Conservation (phyloP, 1,284 basidiomycete species). For the Ganoderma boninense region DNA sequence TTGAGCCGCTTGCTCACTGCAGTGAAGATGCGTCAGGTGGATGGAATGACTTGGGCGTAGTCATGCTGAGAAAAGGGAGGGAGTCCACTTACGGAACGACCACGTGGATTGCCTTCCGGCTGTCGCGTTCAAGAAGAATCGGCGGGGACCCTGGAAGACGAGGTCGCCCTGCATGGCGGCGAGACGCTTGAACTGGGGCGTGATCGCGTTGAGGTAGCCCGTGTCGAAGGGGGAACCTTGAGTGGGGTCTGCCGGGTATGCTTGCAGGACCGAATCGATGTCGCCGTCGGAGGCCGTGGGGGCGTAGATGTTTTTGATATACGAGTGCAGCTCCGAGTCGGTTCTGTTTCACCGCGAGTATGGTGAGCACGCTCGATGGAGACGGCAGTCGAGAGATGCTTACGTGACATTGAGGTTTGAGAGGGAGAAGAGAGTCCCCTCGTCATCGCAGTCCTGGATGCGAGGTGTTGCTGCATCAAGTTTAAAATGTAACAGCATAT, state of each 20-base stretch:
- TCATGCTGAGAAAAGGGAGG: not conserved
- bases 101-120: slow-evolving; percentile 55
- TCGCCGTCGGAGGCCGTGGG: slow-evolving; percentile 40
- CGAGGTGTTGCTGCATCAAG: not conserved
- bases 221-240: slow-evolving; percentile 63
- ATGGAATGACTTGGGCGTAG: too few species aligned
- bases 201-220: slow-evolving; percentile 50
- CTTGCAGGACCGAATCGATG: slow-evolving; percentile 42
- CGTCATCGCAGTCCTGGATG: slow-evolving; percentile 42
- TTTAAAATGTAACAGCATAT: not conserved
- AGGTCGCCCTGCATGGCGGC: slow-evolving; percentile 58
- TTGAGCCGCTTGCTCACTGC: slow-evolving; percentile 57
- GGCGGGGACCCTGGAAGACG: slow-evolving; percentile 58
- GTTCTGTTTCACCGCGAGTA: slow-evolving; percentile 14
- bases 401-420: slow-evolving; percentile 30
- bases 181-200: slow-evolving; percentile 59
- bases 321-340: slow-evolving; percentile 17
- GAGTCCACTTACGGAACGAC: slow-evolving; percentile 51
- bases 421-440: slow-evolving; percentile 43
- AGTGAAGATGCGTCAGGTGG: not conserved
- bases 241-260: slow-evolving; percentile 54
- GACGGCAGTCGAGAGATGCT: not conserved
- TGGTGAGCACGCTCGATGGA: not conserved
- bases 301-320: slow-evolving; percentile 42
- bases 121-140: slow-evolving; percentile 41